Evolutionary conservation across 2,329 filamentous ascomycete species (phyloP).

Genomic region (Botrytis byssoidea): DNA sequence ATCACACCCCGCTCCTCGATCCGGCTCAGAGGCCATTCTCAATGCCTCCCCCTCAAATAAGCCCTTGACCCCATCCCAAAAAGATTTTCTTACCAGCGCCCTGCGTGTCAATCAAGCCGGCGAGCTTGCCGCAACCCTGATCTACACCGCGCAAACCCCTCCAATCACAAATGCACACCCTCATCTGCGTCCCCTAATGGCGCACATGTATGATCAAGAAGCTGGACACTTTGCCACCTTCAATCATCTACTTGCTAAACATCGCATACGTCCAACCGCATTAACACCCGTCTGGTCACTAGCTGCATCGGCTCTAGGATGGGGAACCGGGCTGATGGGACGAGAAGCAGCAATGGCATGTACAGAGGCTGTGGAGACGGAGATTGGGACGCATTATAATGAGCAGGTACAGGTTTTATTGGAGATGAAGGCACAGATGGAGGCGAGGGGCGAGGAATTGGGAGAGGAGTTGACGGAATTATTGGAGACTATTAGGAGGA

Average conservation of each 20-base stretch:
- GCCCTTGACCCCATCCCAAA: conserved; percentile 67
- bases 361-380: conserved; percentile 96
- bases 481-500: conserved; percentile 71
- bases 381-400: conserved; percentile 96
- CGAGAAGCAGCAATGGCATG: conserved; percentile 97
- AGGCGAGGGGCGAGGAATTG: conserved; percentile 74
- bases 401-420: conserved; percentile 80
- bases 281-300: conserved; percentile 89
- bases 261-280: conserved; percentile 87
- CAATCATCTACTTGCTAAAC: conserved; percentile 76
- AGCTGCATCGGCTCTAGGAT: conserved; percentile 78
- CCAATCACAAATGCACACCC: conserved; percentile 77
- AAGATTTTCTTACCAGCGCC: conserved; percentile 72
- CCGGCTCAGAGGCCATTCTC: conserved; percentile 6
- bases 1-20: neutral
- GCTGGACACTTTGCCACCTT: conserved; percentile 83
- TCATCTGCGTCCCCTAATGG: conserved; percentile 85
- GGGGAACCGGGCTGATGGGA: conserved; percentile 85
- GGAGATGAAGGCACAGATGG: conserved; percentile 75
- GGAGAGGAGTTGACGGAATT: conserved; percentile 75
- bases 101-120: conserved; percentile 96
- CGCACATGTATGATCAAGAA: conserved; percentile 98
- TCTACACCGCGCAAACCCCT: conserved; percentile 87
- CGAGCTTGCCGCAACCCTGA: conserved; percentile 92
- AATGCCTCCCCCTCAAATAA: conserved; percentile 20